Evolutionary conservation across 2,329 filamentous ascomycete genomes (phyloP).

Genomic region (Talaromyces sp.): DNA sequence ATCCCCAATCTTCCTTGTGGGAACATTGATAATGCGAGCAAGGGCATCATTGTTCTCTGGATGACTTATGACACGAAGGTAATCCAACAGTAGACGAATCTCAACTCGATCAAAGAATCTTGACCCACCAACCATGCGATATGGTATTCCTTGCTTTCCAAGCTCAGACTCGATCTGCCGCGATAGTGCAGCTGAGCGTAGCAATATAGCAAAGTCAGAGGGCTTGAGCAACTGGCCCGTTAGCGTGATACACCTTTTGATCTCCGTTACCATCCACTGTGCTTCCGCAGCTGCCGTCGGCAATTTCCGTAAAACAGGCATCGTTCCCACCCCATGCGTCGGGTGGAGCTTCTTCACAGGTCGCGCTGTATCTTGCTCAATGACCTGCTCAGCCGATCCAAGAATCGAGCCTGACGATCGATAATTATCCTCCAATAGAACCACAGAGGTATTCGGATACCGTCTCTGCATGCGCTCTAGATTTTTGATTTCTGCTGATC

Average conservation of each 20-base stretch:
- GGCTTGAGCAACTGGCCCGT: conserved; percentile 69
- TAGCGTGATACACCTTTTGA: conserved; percentile 66
- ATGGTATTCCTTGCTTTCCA: conserved; percentile 76
- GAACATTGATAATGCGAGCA: conserved; percentile 78
- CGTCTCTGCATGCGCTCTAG: conserved; percentile 72
- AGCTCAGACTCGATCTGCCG: conserved; percentile 80
- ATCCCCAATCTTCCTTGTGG: conserved; percentile 76
- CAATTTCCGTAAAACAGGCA: conserved; percentile 75
- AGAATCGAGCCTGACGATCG: conserved; percentile 85
- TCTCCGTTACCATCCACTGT: conserved; percentile 83
- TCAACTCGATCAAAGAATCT: conserved; percentile 91
- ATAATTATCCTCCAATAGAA: conserved; percentile 91
- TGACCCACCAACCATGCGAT: conserved; percentile 86
- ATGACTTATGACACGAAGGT: conserved; percentile 79
- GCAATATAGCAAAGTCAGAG: conserved; percentile 78
- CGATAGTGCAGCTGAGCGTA: conserved; percentile 81
- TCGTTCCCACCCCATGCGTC: conserved; percentile 74
- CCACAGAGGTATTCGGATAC: conserved; percentile 73
- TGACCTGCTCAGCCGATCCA: conserved; percentile 74
- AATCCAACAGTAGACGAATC: conserved; percentile 82
- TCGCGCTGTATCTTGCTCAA: conserved; percentile 79
- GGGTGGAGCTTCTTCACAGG: conserved; percentile 77
- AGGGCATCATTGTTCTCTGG: conserved; percentile 85
- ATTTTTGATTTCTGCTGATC: conserved; percentile 88
- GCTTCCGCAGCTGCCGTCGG: conserved; percentile 70